Conservation (phyloP, 768 basidiomycete genomes). For the Boletellus sp. region DNA sequence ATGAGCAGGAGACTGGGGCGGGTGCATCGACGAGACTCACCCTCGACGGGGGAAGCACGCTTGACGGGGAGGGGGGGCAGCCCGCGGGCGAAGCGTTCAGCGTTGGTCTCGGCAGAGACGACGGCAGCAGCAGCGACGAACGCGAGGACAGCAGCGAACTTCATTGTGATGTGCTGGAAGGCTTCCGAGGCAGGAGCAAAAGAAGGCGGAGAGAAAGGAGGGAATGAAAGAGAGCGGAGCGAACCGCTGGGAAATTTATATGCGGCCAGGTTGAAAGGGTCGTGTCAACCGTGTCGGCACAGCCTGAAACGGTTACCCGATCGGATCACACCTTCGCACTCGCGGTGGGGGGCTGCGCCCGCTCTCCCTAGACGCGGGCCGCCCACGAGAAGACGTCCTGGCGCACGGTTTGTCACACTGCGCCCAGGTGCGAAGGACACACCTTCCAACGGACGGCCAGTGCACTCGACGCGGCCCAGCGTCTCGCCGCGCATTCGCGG, state of each 20-base stretch:
- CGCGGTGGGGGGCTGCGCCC: too few species aligned
- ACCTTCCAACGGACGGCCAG: too few species aligned
- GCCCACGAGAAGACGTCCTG: too few species aligned
- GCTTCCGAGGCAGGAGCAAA: not conserved
- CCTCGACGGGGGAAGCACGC: conserved; percentile 29
- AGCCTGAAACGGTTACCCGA: not conserved
- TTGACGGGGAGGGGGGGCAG: conserved; percentile 44
- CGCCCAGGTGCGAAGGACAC: too few species aligned
- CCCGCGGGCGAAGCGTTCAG: conserved; percentile 50
- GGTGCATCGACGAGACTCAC: conserved; percentile 24
- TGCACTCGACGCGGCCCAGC: too few species aligned
- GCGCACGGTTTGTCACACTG: too few species aligned
- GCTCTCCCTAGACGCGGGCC: too few species aligned
- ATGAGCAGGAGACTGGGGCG: not conserved
- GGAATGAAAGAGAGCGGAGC: not conserved
- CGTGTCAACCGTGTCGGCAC: conserved; percentile 12
- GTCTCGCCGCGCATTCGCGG: too few species aligned
- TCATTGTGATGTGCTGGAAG: conserved; percentile 18
- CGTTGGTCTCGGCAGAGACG: conserved; percentile 49
- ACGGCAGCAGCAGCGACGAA: conserved; percentile 36
- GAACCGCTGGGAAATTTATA: not conserved
- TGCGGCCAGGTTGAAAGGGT: conserved; percentile 4
- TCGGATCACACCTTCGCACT: too few species aligned
- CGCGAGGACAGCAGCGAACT: conserved; percentile 31
- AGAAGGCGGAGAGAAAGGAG: not conserved